Percentiles rank a stretch among this genome's conserved stretches.
Evolutionary conservation across 1,139 yeast genomes (phyloP).

Genomic region (Scheffersomyces parashehatae): DNA sequence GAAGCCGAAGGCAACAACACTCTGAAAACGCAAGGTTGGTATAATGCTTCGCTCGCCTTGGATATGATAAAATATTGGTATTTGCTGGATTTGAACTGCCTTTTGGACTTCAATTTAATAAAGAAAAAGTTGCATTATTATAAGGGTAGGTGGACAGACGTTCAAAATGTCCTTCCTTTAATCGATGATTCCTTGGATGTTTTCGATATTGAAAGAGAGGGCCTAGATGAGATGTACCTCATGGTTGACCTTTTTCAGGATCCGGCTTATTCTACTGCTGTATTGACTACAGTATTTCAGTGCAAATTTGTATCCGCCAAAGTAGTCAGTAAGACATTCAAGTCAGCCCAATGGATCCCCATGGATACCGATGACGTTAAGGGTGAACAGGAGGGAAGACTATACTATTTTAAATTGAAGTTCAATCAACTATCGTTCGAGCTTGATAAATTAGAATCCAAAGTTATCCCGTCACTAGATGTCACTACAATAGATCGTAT

Average conservation of each 20-base stretch:
- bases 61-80: constrained; percentile 14
- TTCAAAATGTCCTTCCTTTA: no score
- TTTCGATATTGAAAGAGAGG: constrained; percentile 3
- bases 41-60: constrained; percentile 9
- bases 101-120: constrained; percentile 9
- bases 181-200: not conserved
- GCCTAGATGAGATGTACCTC: constrained; percentile 1
- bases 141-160: not conserved
- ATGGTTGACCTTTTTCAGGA: constrained; percentile 2
- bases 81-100: constrained; percentile 7
- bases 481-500: no score
- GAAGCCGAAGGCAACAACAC: not conserved
- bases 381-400: no score
- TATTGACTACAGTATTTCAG: constrained; percentile 6
- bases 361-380: no score
- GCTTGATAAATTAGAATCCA: no score
- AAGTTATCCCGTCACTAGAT: no score
- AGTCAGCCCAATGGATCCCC: no score
- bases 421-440: no score
- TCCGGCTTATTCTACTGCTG: constrained; percentile 1
- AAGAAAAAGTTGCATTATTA: constrained; percentile 11
- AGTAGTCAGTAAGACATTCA: not conserved
- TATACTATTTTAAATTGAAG: no score
- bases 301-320: constrained; percentile 5
- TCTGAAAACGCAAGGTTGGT: constrained; percentile 3